Percentiles rank a stretch among this genome's conserved stretches.
Evolutionary conservation across 2,329 filamentous ascomycete species (phyloP).

Genomic region (Dothistroma septosporum): DNA sequence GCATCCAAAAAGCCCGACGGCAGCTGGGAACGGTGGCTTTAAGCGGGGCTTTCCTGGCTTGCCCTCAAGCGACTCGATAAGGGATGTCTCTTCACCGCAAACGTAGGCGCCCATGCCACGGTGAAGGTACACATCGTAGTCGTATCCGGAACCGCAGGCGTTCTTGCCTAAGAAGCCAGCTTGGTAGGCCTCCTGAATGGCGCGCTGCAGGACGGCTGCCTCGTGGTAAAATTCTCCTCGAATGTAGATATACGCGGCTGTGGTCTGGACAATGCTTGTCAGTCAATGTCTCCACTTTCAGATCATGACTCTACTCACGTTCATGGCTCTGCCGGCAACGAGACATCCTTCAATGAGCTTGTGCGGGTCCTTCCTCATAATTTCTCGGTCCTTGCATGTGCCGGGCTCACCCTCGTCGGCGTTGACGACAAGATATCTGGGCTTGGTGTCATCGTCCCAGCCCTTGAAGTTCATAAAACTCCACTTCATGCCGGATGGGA

Average conservation of each 20-base stretch:
- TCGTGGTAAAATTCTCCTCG: slow-evolving; percentile 97
- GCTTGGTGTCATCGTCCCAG: slow-evolving; percentile 97
- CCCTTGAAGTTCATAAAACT: slow-evolving; percentile 98
- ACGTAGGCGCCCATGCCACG: slow-evolving; percentile 96
- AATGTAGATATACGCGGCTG: slow-evolving; percentile 98
- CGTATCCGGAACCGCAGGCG: slow-evolving; percentile 92
- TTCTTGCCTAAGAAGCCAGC: slow-evolving; percentile 97
- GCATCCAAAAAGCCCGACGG: slow-evolving; percentile 96
- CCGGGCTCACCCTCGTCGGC: slow-evolving; percentile 98
- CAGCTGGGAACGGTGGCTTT: slow-evolving; percentile 97
- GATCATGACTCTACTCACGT: slow-evolving; percentile 42
- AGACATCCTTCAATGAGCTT: slow-evolving; percentile 98
- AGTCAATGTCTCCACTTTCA: neutral
- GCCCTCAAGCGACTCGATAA: slow-evolving; percentile 97
- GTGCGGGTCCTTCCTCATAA: slow-evolving; percentile 99
- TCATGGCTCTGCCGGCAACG: slow-evolving; percentile 95
- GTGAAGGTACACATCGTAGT: slow-evolving; percentile 96
- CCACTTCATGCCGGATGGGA: slow-evolving; percentile 98
- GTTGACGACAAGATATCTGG: slow-evolving; percentile 95
- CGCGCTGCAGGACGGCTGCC: slow-evolving; percentile 84
- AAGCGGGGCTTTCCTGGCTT: slow-evolving; percentile 98
- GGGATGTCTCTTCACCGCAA: slow-evolving; percentile 94
- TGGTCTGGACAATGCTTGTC: slow-evolving; percentile 50
- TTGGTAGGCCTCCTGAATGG: slow-evolving; percentile 96
- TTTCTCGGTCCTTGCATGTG: slow-evolving; percentile 99